phyloP scores from a whole-genome alignment of 495 filamentous ascomycete genomes.

The Penicillium coffeae region DNA sequence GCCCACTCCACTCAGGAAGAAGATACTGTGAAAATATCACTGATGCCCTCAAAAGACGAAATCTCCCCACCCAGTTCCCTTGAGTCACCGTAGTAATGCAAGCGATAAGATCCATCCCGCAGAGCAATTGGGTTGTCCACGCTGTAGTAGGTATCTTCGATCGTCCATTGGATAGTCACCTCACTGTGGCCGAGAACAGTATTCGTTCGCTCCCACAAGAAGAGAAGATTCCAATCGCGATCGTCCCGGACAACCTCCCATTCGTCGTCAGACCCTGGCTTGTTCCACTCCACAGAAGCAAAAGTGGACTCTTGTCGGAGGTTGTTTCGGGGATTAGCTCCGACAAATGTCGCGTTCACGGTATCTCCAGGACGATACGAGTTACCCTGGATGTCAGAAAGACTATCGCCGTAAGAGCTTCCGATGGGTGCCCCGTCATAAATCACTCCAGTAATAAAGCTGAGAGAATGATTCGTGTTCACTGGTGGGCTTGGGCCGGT shows the following conservation, averaged over 20 bases:
- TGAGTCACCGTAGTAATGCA: slow-evolving; percentile 82
- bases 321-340: slow-evolving; percentile 87
- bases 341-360: slow-evolving; percentile 70
- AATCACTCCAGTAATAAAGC: slow-evolving; percentile 77
- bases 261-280: slow-evolving; percentile 35
- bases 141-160: slow-evolving; percentile 51
- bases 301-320: slow-evolving; percentile 75
- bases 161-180: slow-evolving; percentile 77
- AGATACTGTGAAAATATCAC: slow-evolving; percentile 57
- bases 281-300: slow-evolving; percentile 68
- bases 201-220: slow-evolving; percentile 68
- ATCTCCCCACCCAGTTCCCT: slow-evolving; percentile 68
- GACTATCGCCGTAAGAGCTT: slow-evolving; percentile 72
- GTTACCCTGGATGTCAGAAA: slow-evolving; percentile 47
- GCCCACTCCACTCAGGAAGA: no score
- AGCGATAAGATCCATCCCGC: slow-evolving; percentile 64
- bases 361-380: slow-evolving; percentile 52
- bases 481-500: slow-evolving; percentile 70
- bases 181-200: slow-evolving; percentile 71
- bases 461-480: slow-evolving; percentile 73
- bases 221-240: slow-evolving; percentile 25
- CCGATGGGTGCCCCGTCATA: slow-evolving; percentile 68
- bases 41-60: slow-evolving; percentile 70
- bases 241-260: slow-evolving; percentile 62
- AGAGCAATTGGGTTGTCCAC: slow-evolving; percentile 36